phyloP scores from a whole-genome alignment of 306 rosid species.

The Cyclanthera cordifolia region DNA sequence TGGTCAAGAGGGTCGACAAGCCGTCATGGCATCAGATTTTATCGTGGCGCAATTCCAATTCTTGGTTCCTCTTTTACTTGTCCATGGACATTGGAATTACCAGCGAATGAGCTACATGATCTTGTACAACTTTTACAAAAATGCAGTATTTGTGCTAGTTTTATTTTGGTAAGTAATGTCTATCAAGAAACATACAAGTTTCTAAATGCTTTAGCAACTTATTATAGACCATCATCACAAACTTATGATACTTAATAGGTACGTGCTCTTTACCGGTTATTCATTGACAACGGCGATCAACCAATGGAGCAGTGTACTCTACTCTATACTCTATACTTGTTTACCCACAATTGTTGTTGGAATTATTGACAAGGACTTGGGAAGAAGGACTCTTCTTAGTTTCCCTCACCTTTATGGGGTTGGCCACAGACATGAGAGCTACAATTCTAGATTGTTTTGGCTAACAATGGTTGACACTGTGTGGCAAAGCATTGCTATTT shows the following conservation, averaged over 20 bases:
- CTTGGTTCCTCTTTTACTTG: conserved; percentile 75
- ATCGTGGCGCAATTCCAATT: conserved; percentile 95
- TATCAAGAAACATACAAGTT: background rate
- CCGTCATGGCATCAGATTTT: conserved; percentile 97
- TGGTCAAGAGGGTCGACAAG: conserved; percentile 97
- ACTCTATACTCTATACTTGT: conserved; percentile 65
- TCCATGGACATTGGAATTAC: conserved; percentile 98
- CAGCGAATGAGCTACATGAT: conserved; percentile 94
- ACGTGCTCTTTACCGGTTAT: conserved; percentile 59
- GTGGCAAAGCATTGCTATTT: conserved; percentile 77
- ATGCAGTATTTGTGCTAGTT: conserved; percentile 68
- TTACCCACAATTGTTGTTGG: conserved; percentile 79
- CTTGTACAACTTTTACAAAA: conserved; percentile 81
- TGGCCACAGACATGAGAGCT: conserved; percentile 72
- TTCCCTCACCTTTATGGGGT: conserved; percentile 80
- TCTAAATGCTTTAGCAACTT: background rate
- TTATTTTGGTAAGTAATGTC: conserved; percentile 69
- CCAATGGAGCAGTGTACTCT: conserved; percentile 81
- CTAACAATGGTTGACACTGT: conserved; percentile 59
- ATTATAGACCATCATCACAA: background rate
- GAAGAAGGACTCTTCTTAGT: conserved; percentile 57
- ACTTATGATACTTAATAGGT: conserved; percentile 32
- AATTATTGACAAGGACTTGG: conserved; percentile 86
- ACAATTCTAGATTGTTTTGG: conserved; percentile 76
- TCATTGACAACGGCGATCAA: conserved; percentile 73